phyloP scores from a whole-genome alignment of 2,329 filamentous ascomycete genomes.

The Davidsoniella eucalypti region DNA sequence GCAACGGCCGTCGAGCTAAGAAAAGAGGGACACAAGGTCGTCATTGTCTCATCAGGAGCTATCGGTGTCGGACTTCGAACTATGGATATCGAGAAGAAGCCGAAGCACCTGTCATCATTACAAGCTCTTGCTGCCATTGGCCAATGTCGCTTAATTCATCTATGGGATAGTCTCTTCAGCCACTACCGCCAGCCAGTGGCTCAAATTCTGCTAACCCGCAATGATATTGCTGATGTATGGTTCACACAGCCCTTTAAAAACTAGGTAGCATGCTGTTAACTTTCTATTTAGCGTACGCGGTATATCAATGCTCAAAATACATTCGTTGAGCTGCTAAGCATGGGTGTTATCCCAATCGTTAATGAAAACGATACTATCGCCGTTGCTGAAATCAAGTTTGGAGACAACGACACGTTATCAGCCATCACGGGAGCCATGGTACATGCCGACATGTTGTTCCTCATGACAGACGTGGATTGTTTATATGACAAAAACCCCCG shows the following conservation, averaged over 20 bases:
- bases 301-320: slow-evolving; percentile 97
- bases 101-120: slow-evolving; percentile 77
- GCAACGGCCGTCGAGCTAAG: slow-evolving; percentile 79
- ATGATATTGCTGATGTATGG: slow-evolving; percentile 83
- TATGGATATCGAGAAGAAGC: slow-evolving; percentile 75
- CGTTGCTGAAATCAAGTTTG: slow-evolving; percentile 97
- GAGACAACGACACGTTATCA: slow-evolving; percentile 93
- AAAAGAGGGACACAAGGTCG: slow-evolving; percentile 82
- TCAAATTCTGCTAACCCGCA: slow-evolving; percentile 84
- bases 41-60: slow-evolving; percentile 93
- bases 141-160: slow-evolving; percentile 82
- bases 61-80: slow-evolving; percentile 84
- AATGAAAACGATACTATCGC: slow-evolving; percentile 97
- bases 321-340: slow-evolving; percentile 71
- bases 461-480: slow-evolving; percentile 98
- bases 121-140: slow-evolving; percentile 93
- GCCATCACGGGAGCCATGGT: slow-evolving; percentile 97
- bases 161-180: slow-evolving; percentile 86
- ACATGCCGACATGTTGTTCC: slow-evolving; percentile 85
- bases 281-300: slow-evolving; percentile 50
- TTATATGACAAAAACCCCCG: slow-evolving; percentile 93
- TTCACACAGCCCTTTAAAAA: not conserved
- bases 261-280: slow-evolving; percentile 7
- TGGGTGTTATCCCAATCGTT: slow-evolving; percentile 95
- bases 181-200: slow-evolving; percentile 83